Evolutionary conservation across 2,329 filamentous ascomycete genomes (phyloP), one percentile per base, ranked within the genome.

Genomic region (Penicillium paneum): DNA sequence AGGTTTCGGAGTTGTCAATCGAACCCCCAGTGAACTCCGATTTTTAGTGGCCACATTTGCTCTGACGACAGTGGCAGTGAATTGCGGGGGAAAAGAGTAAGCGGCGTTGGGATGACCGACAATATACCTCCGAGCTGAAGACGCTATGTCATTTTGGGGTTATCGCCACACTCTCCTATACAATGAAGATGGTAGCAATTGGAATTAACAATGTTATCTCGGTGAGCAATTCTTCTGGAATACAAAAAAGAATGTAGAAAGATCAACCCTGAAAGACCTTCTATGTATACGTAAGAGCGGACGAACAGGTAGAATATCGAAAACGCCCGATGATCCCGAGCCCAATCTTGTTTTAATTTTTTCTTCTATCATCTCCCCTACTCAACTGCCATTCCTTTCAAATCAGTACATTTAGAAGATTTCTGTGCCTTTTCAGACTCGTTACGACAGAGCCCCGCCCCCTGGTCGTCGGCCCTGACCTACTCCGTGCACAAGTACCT

Each of bases 381-480:
- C 44, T 24, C 44, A 36, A 41, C 12, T n/a, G 26, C 1, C 10
- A 35, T 19, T 38, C 10, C 12, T 32, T 41, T 38, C 19, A 3
- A 21, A 4, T 31, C 26, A 31, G 21, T 24, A 8, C 6, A 6
- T n/a, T 40, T 38, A 21, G 8, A 6, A 17, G 28, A 6, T 32
- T 32, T 24, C 38, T 52, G 42, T 47, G 17, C 35, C 24, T 47
- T 35, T 52, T 45, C 32, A 31, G 43, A 29, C 34, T 31, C n/a
- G 21, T 47, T 47, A 35, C 21, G 12, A 40, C 34, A 21, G 12
- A 55, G 60, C 60, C 60, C 63, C 61, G 61, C 57, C 61, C 63
- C 63, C 58, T 63, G 50, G 58, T 57, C 54, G 64, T 65, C 63
- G 54, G 54, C 58, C 54, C 52, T 46, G 52, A 62, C 59, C 60